phyloP scores from a whole-genome alignment of 768 basidiomycete species.

The Tephrocybe sp. region DNA sequence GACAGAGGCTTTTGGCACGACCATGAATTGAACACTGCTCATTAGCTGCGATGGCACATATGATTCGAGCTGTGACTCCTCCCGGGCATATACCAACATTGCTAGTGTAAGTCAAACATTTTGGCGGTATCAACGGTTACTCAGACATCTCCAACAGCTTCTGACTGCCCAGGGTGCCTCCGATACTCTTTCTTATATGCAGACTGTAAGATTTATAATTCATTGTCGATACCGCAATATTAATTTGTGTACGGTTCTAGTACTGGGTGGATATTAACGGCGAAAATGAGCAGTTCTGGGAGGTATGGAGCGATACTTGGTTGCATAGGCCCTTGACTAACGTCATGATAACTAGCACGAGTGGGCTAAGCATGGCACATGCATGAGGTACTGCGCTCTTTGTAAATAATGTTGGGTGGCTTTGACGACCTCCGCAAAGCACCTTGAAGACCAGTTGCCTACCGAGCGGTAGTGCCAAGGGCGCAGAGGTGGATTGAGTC shows the following conservation, averaged over 20 bases:
- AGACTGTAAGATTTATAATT: slow-evolving; percentile 24
- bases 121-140: neutral
- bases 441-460: slow-evolving; percentile 60
- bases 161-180: slow-evolving; percentile 55
- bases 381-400: slow-evolving; percentile 34
- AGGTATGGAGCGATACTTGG: slow-evolving; percentile 33
- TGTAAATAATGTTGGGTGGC: too few relatives aligned
- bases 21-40: neutral
- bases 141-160: slow-evolving; percentile 42
- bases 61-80: slow-evolving; percentile 34
- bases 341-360: slow-evolving; percentile 49
- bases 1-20: neutral
- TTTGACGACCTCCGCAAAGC: slow-evolving; percentile 32
- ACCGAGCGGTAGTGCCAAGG: slow-evolving; percentile 53
- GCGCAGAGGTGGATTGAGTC: slow-evolving; percentile 57
- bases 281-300: slow-evolving; percentile 64
- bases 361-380: slow-evolving; percentile 68
- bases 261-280: slow-evolving; percentile 65
- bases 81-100: slow-evolving; percentile 34
- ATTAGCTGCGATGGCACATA: slow-evolving; percentile 52
- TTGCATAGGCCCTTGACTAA: neutral
- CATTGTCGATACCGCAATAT: neutral
- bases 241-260: slow-evolving; percentile 24
- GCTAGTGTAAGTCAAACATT: slow-evolving; percentile 19
- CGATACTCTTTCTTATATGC: slow-evolving; percentile 60